A percentile compares a stretch with the other conserved stretches of the same genome.
Evolutionary conservation across 805 yeast species (phyloP).

Genomic region (Myxozyma neotropica): DNA sequence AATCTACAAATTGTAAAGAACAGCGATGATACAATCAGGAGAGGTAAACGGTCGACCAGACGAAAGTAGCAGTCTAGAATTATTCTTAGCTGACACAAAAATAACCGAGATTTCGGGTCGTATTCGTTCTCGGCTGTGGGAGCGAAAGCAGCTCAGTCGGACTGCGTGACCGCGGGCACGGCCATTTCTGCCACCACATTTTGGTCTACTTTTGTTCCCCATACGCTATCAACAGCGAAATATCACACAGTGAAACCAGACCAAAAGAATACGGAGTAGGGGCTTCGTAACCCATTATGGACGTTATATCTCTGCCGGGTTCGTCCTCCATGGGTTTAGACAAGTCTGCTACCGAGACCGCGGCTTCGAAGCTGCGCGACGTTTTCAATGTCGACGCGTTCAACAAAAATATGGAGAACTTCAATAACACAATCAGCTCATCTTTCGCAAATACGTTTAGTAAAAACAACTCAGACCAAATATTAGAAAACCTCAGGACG

Average conservation of each 20-base stretch:
- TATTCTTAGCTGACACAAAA: too few species aligned
- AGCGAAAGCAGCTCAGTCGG: background rate
- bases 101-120: background rate
- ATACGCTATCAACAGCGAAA: background rate
- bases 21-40: too few species aligned
- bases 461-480: conserved; percentile 11
- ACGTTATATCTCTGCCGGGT: conserved; percentile 22
- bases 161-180: background rate
- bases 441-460: conserved; percentile 11
- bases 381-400: conserved; percentile 15
- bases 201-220: background rate
- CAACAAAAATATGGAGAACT: conserved; percentile 1
- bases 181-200: background rate
- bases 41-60: too few species aligned
- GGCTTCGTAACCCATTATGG: too few species aligned
- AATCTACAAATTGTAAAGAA: too few species aligned
- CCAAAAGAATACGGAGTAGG: background rate
- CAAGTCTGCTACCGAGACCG: conserved; percentile 8
- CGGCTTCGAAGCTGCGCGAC: conserved; percentile 24
- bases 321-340: conserved; percentile 13
- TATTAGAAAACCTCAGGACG: conserved; percentile 8
- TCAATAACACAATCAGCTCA: conserved; percentile 5
- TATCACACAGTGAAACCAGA: background rate
- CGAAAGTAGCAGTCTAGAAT: too few species aligned
- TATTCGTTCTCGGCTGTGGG: background rate